Percentiles rank a stretch among this genome's conserved stretches.
Evolutionary conservation across 441 rosid species (phyloP).

Genomic region (Dalechampia spathulata): DNA sequence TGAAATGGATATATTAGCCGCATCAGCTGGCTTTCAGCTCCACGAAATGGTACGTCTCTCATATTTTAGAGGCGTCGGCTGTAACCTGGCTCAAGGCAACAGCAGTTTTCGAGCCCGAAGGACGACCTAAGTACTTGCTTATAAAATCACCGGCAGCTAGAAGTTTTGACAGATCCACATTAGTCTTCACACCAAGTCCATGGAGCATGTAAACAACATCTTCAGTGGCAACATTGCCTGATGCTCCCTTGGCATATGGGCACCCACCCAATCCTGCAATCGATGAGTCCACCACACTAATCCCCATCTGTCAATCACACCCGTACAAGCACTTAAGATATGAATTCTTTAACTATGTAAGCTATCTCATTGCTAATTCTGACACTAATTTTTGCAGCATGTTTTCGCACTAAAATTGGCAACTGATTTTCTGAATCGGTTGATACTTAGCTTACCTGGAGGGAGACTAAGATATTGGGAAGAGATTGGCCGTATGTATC

Average conservation of each 20-base stretch:
- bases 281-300: constrained; percentile 73
- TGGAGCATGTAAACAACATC: constrained; percentile 89
- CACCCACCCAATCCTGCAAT: constrained; percentile 93
- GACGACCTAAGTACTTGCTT: constrained; percentile 62
- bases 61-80: constrained; percentile 76
- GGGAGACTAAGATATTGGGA: constrained; percentile 73
- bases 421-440: too few relatives aligned
- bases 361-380: too few relatives aligned
- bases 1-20: too few relatives aligned
- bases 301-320: constrained; percentile 63
- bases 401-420: too few relatives aligned
- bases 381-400: too few relatives aligned
- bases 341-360: too few relatives aligned
- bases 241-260: constrained; percentile 94
- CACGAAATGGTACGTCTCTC: background rate
- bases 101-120: constrained; percentile 75
- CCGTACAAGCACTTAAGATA: background rate
- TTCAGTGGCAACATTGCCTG: constrained; percentile 92
- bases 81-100: constrained; percentile 52
- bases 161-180: constrained; percentile 77
- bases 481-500: constrained; percentile 98
- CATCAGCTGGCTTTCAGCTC: background rate
- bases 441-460: constrained; percentile 48
- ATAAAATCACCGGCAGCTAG: constrained; percentile 78
- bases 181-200: constrained; percentile 78